Percentiles rank a stretch among this genome's conserved stretches.
phyloP scores from a whole-genome alignment of 805 yeast genomes.

The Monosporozyma aerobia region DNA sequence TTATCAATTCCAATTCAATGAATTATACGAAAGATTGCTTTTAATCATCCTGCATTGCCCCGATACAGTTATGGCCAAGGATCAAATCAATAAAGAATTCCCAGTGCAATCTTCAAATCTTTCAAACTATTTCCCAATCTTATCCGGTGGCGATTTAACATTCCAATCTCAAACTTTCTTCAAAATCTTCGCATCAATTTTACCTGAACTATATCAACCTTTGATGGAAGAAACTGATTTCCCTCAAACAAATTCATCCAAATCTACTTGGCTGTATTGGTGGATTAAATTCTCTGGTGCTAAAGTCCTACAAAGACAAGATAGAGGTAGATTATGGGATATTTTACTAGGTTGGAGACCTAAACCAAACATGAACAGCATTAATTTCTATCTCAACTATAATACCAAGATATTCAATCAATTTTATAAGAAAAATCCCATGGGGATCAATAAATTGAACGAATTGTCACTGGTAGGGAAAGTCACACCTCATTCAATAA shows the following conservation, averaged over 20 bases:
- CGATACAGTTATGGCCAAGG: slow-evolving; percentile 30
- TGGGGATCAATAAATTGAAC: neutral
- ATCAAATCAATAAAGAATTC: slow-evolving; percentile 5
- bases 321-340: slow-evolving; percentile 89
- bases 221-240: slow-evolving; percentile 74
- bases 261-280: slow-evolving; percentile 87
- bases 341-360: slow-evolving; percentile 68
- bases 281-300: slow-evolving; percentile 91
- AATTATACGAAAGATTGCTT: slow-evolving; percentile 64
- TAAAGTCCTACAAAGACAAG: slow-evolving; percentile 70
- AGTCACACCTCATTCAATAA: neutral
- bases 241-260: slow-evolving; percentile 38
- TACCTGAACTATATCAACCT: slow-evolving; percentile 70
- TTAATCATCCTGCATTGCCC: slow-evolving; percentile 71
- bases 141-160: slow-evolving; percentile 29
- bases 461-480: slow-evolving; percentile 14
- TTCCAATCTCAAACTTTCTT: slow-evolving; percentile 37
- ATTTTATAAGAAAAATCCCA: slow-evolving; percentile 12
- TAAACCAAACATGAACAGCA: slow-evolving; percentile 24
- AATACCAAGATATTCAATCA: slow-evolving; percentile 26
- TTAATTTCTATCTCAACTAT: slow-evolving; percentile 29
- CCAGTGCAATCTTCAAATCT: slow-evolving; percentile 6
- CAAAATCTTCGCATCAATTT: slow-evolving; percentile 48
- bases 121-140: slow-evolving; percentile 24
- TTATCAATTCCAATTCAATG: slow-evolving; percentile 46